Evolutionary conservation across 257 asterid species (phyloP).

Genomic region (Gentiana macrophylla): DNA sequence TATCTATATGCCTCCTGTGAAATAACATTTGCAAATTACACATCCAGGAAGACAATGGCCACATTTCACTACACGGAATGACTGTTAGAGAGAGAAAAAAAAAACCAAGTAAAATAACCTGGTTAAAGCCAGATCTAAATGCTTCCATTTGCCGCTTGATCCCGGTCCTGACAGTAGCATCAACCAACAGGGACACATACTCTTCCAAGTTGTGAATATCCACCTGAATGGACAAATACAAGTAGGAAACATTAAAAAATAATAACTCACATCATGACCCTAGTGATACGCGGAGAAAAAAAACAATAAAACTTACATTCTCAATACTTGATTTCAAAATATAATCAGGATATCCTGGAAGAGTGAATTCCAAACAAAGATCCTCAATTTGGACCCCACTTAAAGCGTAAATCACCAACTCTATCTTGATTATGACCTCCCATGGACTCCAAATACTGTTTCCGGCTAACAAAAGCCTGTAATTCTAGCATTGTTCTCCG

Average conservation of each 20-base stretch:
- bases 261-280: background rate
- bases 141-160: constrained; percentile 84
- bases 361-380: constrained; percentile 86
- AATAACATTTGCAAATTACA: too few relatives aligned
- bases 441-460: constrained; percentile 47
- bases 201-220: constrained; percentile 71
- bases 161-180: constrained; percentile 76
- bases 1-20: too few relatives aligned
- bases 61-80: background rate
- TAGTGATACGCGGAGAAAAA: background rate
- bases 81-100: background rate
- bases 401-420: constrained; percentile 38
- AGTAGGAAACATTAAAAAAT: constrained; percentile 1
- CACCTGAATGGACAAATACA: constrained; percentile 35
- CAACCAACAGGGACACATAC: constrained; percentile 71
- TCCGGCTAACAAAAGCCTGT: constrained; percentile 79
- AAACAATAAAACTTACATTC: constrained; percentile 30
- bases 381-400: constrained; percentile 82
- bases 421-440: constrained; percentile 38
- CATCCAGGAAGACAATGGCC: too few relatives aligned
- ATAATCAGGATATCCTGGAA: constrained; percentile 92
- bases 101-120: constrained; percentile 27
- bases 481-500: constrained; percentile 76
- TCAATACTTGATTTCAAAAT: constrained; percentile 58
- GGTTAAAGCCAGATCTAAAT: constrained; percentile 93